phyloP scores from a whole-genome alignment of 2,329 filamentous ascomycete species.

The Fusarium ramigenum region DNA sequence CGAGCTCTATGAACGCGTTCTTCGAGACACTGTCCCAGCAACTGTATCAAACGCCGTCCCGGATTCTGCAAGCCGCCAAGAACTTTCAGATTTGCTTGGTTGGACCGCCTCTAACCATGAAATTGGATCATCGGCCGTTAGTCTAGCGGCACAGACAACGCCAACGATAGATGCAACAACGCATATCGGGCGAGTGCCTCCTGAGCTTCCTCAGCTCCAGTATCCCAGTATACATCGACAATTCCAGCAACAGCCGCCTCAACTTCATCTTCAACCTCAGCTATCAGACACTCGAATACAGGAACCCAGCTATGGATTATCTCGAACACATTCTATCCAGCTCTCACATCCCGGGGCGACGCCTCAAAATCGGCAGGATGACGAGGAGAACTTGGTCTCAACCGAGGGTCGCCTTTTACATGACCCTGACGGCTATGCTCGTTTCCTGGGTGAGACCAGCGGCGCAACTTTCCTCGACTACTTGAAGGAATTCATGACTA shows the following conservation, averaged over 20 bases:
- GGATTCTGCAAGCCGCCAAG: conserved; percentile 48
- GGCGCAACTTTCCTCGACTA: conserved; percentile 61
- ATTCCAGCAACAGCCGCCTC: conserved; percentile 13
- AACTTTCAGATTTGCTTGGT: conserved; percentile 45
- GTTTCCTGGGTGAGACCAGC: conserved; percentile 60
- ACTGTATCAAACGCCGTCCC: conserved; percentile 23
- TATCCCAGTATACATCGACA: conserved; percentile 22
- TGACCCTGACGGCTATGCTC: conserved; percentile 55
- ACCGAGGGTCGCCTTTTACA: conserved; percentile 55
- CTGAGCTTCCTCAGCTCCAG: conserved; percentile 26
- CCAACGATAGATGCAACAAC: conserved; percentile 8
- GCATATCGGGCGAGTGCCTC: conserved; percentile 1
- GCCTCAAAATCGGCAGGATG: conserved; percentile 31
- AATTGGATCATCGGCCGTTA: not conserved
- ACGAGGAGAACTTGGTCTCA: conserved; percentile 37
- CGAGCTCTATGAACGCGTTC: conserved; percentile 52
- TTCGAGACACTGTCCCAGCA: conserved; percentile 49
- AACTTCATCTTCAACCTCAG: conserved; percentile 8
- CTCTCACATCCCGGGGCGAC: not conserved
- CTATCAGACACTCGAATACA: conserved; percentile 23
- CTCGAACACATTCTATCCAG: conserved; percentile 13
- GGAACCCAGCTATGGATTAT: not conserved
- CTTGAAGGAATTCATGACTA: conserved; percentile 58
- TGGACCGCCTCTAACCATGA: conserved; percentile 31
- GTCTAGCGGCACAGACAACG: conserved; percentile 11